Evolutionary conservation across 805 yeast genomes (phyloP).

Genomic region (Ogataea paradorogensis): DNA sequence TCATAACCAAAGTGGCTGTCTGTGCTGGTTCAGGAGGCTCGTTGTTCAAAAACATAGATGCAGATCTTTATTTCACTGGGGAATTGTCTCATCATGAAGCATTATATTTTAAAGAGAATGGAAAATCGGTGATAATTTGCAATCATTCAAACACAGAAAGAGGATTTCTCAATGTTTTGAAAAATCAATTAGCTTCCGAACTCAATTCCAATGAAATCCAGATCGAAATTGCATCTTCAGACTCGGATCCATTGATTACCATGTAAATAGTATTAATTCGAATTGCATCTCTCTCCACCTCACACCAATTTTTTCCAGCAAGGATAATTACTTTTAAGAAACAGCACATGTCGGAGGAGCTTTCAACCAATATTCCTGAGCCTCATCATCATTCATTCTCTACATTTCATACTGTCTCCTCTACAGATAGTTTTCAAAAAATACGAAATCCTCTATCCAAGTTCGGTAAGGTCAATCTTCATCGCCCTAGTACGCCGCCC

Average conservation of each 20-base stretch:
- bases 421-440: conserved; percentile 4
- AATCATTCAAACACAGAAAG: conserved; percentile 94
- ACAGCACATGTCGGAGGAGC: conserved; percentile 8
- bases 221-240: conserved; percentile 8
- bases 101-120: conserved; percentile 64
- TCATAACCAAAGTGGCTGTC: conserved; percentile 62
- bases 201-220: conserved; percentile 27
- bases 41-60: conserved; percentile 57
- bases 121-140: conserved; percentile 69
- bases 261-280: not conserved
- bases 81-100: conserved; percentile 95
- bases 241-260: conserved; percentile 46
- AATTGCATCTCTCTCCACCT: not conserved
- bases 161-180: conserved; percentile 62
- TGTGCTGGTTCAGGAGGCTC: conserved; percentile 96
- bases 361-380: not conserved
- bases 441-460: conserved; percentile 1
- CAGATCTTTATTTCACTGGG: conserved; percentile 83
- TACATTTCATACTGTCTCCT: not conserved
- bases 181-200: conserved; percentile 46
- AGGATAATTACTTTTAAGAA: not conserved
- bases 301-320: not conserved
- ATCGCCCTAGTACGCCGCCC: conserved; percentile 5
- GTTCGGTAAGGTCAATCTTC: not conserved
- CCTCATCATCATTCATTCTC: not conserved